Evolutionary conservation across 805 yeast genomes (phyloP).

Genomic region (Yarrowia yakushimensis): DNA sequence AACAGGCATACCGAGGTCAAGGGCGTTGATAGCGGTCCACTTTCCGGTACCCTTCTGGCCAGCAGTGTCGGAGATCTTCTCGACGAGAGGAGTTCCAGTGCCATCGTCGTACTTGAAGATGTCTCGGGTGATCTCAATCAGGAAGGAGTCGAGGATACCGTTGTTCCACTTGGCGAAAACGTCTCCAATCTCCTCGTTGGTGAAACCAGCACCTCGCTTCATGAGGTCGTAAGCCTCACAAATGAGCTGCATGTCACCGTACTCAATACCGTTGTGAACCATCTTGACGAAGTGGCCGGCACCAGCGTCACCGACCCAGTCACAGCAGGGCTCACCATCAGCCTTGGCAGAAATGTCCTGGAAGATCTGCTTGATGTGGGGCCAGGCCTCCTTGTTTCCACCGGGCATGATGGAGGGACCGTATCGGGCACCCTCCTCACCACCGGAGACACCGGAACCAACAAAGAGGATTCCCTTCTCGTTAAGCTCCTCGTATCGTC

Average conservation of each 20-base stretch:
- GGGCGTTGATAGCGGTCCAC: conserved; percentile 98
- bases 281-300: conserved; percentile 98
- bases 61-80: conserved; percentile 94
- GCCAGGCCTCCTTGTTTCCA: conserved; percentile 98
- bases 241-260: conserved; percentile 99
- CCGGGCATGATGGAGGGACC: conserved; percentile 99
- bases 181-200: conserved; percentile 88
- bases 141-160: conserved; percentile 96
- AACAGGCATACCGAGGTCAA: conserved; percentile 97
- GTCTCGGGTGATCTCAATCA: conserved; percentile 94
- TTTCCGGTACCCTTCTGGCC: conserved; percentile 99
- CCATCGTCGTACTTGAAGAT: conserved; percentile 83
- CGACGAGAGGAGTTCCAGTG: conserved; percentile 90
- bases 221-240: conserved; percentile 95
- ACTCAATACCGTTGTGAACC: conserved; percentile 99
- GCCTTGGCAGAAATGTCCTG: conserved; percentile 94
- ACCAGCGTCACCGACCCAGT: conserved; percentile 99
- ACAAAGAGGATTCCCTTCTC: conserved; percentile 85
- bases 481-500: conserved; percentile 88
- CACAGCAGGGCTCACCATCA: conserved; percentile 99
- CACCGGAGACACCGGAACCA: conserved; percentile 99
- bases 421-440: conserved; percentile 99
- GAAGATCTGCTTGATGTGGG: conserved; percentile 93
- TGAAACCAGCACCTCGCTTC: conserved; percentile 89
- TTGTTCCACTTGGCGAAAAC: conserved; percentile 92